Base-by-base conservation (phyloP, 371 early-diverging fungal genomes). In the Umbelopsis sp. region DNA sequence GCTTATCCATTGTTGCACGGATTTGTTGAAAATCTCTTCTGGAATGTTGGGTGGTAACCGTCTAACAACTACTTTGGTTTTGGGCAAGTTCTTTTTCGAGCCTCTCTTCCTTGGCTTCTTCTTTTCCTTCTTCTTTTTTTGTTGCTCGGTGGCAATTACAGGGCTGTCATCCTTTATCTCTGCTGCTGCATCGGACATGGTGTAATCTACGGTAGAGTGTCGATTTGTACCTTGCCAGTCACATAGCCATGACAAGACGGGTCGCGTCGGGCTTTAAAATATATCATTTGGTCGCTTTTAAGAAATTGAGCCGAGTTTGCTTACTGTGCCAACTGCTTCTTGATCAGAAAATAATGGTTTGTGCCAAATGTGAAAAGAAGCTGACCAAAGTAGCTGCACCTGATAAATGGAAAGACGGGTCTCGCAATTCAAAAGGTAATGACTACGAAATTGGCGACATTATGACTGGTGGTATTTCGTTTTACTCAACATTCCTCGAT, bases 1-100 rank as follows among this genome's bases (percentile, higher is more conserved):
- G 25, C 71, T 72, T 6, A 83, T 71, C 86, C 91, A 91, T 44
- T 78, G 73, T 44, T 83, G 82, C 11, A 92, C 84, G 6, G 91
- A 77, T 38, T 84, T 82, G 73, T 84, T 69, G 72, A 95, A 94
- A 32, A 88, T 79, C 14, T 84, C 82, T 73, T 91, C 88, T 3
- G 93, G 93, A 6, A 95, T 71, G 68, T 87, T 87, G 37, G 94
- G 93, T 6, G 96, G 94, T 18, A 95, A 80, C 46, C 93, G 80
- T 44, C 96, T 83, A 6, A 95, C 87, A 14, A 95, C 86, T 14
- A 93, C 86, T 72, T 94, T 95, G 38, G 89, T 90, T 66, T 85
- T 88, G 7, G 73, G 50, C 4, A 68, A 66, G 12, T 66, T 70
- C 65, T 81, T 81, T 57, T 78, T 76, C 20, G 69, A 48, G 9